Evolutionary conservation across 495 filamentous ascomycete genomes (phyloP).

Genomic region (Aspergillus kassunensis): DNA sequence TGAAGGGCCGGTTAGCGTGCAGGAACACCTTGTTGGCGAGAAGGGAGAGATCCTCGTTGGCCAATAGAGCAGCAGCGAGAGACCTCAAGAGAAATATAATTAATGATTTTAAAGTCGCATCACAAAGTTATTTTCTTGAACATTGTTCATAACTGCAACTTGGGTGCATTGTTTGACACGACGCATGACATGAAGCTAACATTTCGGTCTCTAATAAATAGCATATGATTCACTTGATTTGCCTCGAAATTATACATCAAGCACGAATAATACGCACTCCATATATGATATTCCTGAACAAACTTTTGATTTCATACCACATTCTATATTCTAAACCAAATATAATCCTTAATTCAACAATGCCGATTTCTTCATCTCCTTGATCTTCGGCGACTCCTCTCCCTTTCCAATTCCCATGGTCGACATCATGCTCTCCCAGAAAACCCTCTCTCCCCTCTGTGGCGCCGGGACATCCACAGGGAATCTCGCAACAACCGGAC

Average conservation of each 20-base stretch:
- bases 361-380: constrained; percentile 49
- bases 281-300: neutral
- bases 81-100: neutral
- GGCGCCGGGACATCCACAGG: constrained; percentile 26
- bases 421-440: constrained; percentile 39
- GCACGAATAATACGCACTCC: neutral
- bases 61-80: neutral
- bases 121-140: neutral
- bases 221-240: neutral
- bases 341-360: constrained; percentile 47
- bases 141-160: constrained; percentile 3
- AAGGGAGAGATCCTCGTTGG: constrained; percentile 53
- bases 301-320: neutral
- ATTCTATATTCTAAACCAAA: neutral
- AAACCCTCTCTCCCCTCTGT: constrained; percentile 33
- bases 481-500: neutral
- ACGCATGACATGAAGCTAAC: neutral
- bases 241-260: neutral
- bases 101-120: constrained; percentile 4
- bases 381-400: constrained; percentile 40
- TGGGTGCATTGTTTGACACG: constrained; percentile 6
- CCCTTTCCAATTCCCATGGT: constrained; percentile 18
- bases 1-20: constrained; percentile 75
- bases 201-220: constrained; percentile 5
- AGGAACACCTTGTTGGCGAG: constrained; percentile 72